These are phyloP conservation scores for Kondoa malvinella DNA, from an alignment of 768 basidiomycete species.

Conservation along the genomic window DNA sequence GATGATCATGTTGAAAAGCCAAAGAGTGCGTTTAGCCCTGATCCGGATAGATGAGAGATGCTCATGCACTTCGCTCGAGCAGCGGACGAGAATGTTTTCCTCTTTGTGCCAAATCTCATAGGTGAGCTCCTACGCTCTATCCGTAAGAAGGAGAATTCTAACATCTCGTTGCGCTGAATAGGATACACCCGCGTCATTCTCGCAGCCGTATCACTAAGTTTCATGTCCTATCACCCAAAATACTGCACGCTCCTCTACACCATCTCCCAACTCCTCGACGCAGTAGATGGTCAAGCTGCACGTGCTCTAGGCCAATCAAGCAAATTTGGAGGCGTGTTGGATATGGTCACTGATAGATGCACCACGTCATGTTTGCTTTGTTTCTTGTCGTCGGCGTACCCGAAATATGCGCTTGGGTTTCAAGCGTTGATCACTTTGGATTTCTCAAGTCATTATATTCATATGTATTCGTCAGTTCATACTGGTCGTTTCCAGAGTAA, in stretches of 20 bases:
- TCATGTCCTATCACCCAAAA: slow-evolving; percentile 88
- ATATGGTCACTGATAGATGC: slow-evolving; percentile 99
- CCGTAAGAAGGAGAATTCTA: not conserved
- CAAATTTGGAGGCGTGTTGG: slow-evolving; percentile 91
- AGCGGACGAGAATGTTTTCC: slow-evolving; percentile 69
- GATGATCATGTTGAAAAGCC: not conserved
- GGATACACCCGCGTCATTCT: slow-evolving; percentile 82
- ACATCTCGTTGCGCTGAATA: slow-evolving; percentile 29
- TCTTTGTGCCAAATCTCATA: slow-evolving; percentile 93
- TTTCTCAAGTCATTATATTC: slow-evolving; percentile 97
- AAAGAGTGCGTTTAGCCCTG: slow-evolving; percentile 2
- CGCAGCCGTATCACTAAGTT: slow-evolving; percentile 71
- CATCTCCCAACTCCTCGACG: slow-evolving; percentile 82
- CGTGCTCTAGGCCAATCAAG: slow-evolving; percentile 73
- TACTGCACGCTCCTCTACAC: slow-evolving; percentile 77
- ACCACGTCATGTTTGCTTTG: slow-evolving; percentile 88
- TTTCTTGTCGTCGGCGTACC: slow-evolving; percentile 81
- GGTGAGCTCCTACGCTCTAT: slow-evolving; percentile 39
- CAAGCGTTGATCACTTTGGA: slow-evolving; percentile 92
- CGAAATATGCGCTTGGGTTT: slow-evolving; percentile 64
- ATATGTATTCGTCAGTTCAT: slow-evolving; percentile 82
- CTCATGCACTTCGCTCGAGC: not conserved
- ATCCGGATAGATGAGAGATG: not conserved
- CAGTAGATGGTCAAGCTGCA: slow-evolving; percentile 84
- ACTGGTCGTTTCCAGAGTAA: not conserved